phyloP scores from a whole-genome alignment of 2,329 filamentous ascomycete species.

The Fonsecaea monophora region DNA sequence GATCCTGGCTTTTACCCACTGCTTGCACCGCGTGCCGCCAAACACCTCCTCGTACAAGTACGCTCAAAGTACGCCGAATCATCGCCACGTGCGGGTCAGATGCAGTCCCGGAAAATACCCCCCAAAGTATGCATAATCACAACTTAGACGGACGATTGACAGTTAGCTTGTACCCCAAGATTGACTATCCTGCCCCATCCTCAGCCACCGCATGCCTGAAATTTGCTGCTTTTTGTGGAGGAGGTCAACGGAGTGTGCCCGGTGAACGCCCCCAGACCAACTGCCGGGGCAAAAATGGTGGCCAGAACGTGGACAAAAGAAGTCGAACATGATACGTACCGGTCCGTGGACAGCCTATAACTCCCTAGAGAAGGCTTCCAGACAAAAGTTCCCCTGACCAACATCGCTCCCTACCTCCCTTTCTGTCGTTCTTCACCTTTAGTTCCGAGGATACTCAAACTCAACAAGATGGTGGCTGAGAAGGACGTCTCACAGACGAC shows the following conservation, averaged over 20 bases:
- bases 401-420: neutral
- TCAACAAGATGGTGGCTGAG: conserved; percentile 25
- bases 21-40: neutral
- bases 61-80: neutral
- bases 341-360: conserved; percentile 18
- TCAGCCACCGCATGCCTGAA: conserved; percentile 5
- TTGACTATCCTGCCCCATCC: conserved; percentile 13
- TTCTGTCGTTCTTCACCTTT: neutral
- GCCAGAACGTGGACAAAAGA: conserved; percentile 4
- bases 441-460: neutral
- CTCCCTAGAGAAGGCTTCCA: neutral
- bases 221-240: conserved; percentile 19
- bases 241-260: conserved; percentile 16
- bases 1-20: conserved; percentile 25
- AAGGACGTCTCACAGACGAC: conserved; percentile 29
- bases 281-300: conserved; percentile 28
- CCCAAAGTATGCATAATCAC: neutral
- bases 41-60: neutral
- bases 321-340: conserved; percentile 6
- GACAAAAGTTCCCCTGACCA: neutral
- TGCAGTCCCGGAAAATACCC: conserved; percentile 18
- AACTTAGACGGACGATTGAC: conserved; percentile 8
- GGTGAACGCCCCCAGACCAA: conserved; percentile 25
- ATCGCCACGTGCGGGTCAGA: conserved; percentile 11
- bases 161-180: neutral